Evolutionary conservation across 352 stramenopile genomes (phyloP).

Genomic region (Pythium graminicola): DNA sequence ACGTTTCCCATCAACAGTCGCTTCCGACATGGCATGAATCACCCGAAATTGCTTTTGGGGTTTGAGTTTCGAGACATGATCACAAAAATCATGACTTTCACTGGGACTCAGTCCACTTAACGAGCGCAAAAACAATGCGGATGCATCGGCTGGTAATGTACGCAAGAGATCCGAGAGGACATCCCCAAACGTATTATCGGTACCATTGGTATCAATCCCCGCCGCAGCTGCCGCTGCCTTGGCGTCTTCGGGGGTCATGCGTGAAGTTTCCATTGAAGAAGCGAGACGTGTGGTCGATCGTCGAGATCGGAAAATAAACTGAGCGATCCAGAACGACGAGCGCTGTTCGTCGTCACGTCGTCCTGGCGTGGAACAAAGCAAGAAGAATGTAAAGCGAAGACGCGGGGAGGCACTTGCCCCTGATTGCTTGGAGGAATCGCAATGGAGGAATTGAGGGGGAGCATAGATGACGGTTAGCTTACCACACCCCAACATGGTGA

Average conservation of each 20-base stretch:
- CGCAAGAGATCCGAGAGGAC: conserved; percentile 68
- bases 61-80: conserved; percentile 64
- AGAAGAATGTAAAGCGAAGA: no score
- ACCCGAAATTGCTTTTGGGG: conserved; percentile 83
- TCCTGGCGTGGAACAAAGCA: no score
- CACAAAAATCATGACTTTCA: conserved; percentile 70
- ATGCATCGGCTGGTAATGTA: conserved; percentile 63
- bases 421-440: neutral
- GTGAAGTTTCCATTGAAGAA: conserved; percentile 12
- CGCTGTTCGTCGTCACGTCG: no score
- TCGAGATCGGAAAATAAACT: conserved; percentile 11
- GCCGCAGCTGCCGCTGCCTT: conserved; percentile 13
- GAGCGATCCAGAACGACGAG: neutral
- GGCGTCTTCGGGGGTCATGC: conserved; percentile 21
- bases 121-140: conserved; percentile 65
- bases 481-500: neutral
- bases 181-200: conserved; percentile 55
- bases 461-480: neutral
- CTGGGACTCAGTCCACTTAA: conserved; percentile 63
- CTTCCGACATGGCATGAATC: conserved; percentile 79
- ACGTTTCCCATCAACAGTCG: conserved; percentile 70
- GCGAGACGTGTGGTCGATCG: conserved; percentile 4
- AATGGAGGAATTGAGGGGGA: neutral
- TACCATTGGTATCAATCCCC: conserved; percentile 20
- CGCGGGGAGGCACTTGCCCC: no score